Evolutionary conservation across 108 stramenopile species (phyloP).

Genomic region (Cyclotella baltica): DNA sequence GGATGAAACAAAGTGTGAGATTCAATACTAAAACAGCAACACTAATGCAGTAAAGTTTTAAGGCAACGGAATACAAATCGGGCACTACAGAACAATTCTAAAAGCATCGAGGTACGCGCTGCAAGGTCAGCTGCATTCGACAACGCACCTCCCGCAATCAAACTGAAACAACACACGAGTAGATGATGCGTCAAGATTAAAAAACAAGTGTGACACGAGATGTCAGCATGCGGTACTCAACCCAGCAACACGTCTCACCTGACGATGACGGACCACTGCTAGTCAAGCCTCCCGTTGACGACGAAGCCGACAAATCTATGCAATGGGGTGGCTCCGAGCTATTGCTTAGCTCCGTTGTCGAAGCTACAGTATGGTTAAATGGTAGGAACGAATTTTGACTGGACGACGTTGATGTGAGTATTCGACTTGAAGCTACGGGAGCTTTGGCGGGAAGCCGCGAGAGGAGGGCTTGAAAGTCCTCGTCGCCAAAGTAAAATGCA

Average conservation of each 20-base stretch:
- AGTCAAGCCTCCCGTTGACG: slow-evolving; percentile 12
- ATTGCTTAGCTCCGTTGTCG: slow-evolving; percentile 10
- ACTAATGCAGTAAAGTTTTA: too few species aligned
- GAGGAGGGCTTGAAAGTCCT: slow-evolving; percentile 50
- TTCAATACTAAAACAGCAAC: too few species aligned
- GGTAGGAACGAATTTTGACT: slow-evolving; percentile 18
- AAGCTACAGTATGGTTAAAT: slow-evolving; percentile 22
- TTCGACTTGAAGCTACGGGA: not conserved
- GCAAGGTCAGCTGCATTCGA: too few species aligned
- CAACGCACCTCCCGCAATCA: not conserved
- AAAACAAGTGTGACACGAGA: not conserved
- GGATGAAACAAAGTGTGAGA: too few species aligned
- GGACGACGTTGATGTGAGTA: not conserved
- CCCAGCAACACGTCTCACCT: not conserved
- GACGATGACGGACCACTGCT: slow-evolving; percentile 17
- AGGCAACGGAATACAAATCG: too few species aligned
- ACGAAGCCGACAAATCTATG: slow-evolving; percentile 17
- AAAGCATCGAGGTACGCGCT: not conserved
- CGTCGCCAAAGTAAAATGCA: slow-evolving; percentile 56
- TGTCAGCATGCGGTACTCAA: too few species aligned
- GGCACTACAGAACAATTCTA: too few species aligned
- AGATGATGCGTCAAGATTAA: not conserved
- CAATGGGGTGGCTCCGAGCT: slow-evolving; percentile 3
- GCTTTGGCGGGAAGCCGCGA: slow-evolving; percentile 34
- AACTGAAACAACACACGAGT: not conserved